Base-by-base conservation (phyloP, 1,139 yeast species). In the Geotrichum citri-aurantii region DNA sequence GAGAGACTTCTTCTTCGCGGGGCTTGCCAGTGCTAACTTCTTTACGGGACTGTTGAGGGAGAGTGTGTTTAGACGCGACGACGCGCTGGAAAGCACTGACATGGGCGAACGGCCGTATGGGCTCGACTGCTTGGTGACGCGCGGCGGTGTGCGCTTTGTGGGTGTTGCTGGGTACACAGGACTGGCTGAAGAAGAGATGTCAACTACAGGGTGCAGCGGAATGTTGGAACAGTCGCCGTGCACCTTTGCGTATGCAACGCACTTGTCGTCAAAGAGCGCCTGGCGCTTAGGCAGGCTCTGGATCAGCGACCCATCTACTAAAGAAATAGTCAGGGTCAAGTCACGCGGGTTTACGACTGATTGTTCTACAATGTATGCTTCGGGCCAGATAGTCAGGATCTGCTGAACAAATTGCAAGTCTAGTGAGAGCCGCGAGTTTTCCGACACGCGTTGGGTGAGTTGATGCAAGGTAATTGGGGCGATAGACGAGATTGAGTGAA, bases 321-420 rank as follows among this genome's bases (percentile, higher is more conserved):
- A 37, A 21, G 56, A 52, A 14, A 53, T 33, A n/a, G 56, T 48
- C 10, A 54, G 26, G 11, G 57, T 54, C 48, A 49, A 11, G 11
- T 54, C 57, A n/a, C 23, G 29, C 27, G 17, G 26, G 49, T 49
- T 54, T 14, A 54, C 57, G n/a, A 49, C 50, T 17, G 57, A 54
- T 12, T 44, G 40, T 24, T 52, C 49, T 14, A 65, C 47, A 14
- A 26, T 50, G 52, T 69, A 69, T 3, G 69, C 64, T 3, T 60
- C 62, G 1, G 72, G 71, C 64, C 66, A 69, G 40, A 71, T 59
- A 6, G 63, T 62, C 12, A 63, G 60, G 44, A 71, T 68, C 37
- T 64, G 66, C 44, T 64, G 65, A 6, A 71, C 50, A 51, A 66
- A 66, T 14, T 56, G 55, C 24, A 65, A 49, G 3, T 64, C 59